Conservation (phyloP, 2,329 filamentous ascomycete species). For the Blastomyces parvus region DNA sequence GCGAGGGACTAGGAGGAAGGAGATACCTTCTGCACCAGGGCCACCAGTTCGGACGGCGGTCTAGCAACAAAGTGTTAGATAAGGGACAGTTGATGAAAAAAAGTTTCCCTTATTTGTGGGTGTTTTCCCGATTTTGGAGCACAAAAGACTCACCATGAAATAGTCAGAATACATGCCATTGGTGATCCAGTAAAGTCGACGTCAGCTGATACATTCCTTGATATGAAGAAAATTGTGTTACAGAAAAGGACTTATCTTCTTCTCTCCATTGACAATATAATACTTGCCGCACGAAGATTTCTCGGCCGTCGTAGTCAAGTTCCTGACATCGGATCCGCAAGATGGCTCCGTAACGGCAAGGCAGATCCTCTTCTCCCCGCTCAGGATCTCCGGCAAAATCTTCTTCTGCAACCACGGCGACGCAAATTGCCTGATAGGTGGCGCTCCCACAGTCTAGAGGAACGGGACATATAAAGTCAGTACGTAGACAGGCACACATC, state of each 20-base stretch:
- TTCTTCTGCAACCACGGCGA: conserved; percentile 1
- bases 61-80: neutral
- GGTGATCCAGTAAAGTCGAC: conserved; percentile 4
- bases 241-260: conserved; percentile 6
- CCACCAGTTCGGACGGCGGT: conserved; percentile 7
- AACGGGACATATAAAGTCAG: neutral
- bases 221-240: neutral
- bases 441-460: conserved; percentile 3
- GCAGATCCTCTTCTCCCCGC: conserved; percentile 4
- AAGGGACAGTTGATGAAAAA: too few relatives aligned
- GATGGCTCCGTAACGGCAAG: conserved; percentile 7
- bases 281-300: conserved; percentile 4
- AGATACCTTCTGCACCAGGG: conserved; percentile 5
- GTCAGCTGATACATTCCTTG: neutral
- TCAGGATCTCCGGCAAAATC: conserved; percentile 5
- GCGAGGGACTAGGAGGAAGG: conserved; percentile 5
- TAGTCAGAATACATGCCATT: conserved; percentile 7
- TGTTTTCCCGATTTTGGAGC: neutral
- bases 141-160: conserved; percentile 2
- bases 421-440: conserved; percentile 6
- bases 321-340: conserved; percentile 7
- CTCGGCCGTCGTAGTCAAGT: conserved; percentile 4
- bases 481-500: neutral
- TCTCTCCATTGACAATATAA: conserved; percentile 9
- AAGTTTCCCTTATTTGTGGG: neutral